A percentile compares a stretch with the other conserved stretches of the same genome.
phyloP scores from a whole-genome alignment of 257 asterid genomes.

The Ilex aquifolium region DNA sequence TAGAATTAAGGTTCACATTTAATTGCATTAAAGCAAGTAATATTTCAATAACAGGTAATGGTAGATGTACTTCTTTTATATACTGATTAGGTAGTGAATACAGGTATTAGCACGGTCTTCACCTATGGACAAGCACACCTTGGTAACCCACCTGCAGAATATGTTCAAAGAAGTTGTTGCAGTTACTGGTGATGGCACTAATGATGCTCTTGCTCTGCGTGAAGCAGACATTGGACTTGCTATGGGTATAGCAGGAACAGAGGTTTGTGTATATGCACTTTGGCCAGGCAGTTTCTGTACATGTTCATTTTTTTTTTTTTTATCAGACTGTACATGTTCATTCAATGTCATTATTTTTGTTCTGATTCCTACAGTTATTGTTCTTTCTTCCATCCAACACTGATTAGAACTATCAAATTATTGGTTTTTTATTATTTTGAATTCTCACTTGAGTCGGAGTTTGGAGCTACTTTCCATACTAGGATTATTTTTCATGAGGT shows the following conservation, averaged over 20 bases:
- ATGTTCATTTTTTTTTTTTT: too few species aligned
- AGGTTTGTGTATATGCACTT: slow-evolving; percentile 19
- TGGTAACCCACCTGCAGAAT: slow-evolving; percentile 69
- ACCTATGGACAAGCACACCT: slow-evolving; percentile 81
- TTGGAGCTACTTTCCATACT: too few species aligned
- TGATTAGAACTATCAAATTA: too few species aligned
- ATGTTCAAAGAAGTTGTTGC: slow-evolving; percentile 82
- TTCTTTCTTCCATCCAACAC: background rate
- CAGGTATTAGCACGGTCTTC: slow-evolving; percentile 99
- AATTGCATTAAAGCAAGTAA: too few species aligned
- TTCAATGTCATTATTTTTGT: background rate
- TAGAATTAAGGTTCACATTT: too few species aligned
- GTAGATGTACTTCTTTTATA: background rate
- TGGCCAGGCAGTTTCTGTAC: background rate
- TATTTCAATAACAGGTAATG: too few species aligned
- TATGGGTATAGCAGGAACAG: slow-evolving; percentile 54
- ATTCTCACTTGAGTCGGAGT: too few species aligned
- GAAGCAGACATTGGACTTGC: slow-evolving; percentile 50
- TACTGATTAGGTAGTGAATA: slow-evolving; percentile 17
- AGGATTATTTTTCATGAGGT: too few species aligned
- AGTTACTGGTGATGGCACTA: slow-evolving; percentile 55
- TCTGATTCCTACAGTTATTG: background rate
- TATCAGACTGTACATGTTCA: too few species aligned
- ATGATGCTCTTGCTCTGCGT: slow-evolving; percentile 48
- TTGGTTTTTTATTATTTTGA: too few species aligned